Percentiles rank a stretch among this genome's conserved stretches.
phyloP scores from a whole-genome alignment of 129 eudicot genomes.

The Heracleum sosnowskyi region DNA sequence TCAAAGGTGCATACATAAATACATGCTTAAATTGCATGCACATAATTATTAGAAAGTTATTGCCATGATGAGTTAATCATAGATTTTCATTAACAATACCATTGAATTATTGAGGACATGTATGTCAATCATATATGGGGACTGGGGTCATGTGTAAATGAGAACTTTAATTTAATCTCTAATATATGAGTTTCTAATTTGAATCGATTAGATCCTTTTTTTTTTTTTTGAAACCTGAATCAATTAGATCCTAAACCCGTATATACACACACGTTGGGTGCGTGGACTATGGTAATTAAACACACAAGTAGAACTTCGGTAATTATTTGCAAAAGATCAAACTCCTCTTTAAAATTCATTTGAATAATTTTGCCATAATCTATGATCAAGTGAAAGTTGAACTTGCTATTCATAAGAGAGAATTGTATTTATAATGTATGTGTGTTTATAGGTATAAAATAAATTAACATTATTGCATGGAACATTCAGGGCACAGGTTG shows the following conservation, averaged over 20 bases:
- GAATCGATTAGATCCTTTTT: too few relatives aligned
- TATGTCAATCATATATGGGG: background rate
- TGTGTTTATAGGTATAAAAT: background rate
- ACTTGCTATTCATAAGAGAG: background rate
- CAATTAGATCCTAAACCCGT: too few relatives aligned
- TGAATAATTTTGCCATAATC: background rate
- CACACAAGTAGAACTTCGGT: too few relatives aligned
- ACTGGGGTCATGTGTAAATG: background rate
- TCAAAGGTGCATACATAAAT: too few relatives aligned
- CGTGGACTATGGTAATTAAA: too few relatives aligned
- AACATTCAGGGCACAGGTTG: conserved; percentile 62
- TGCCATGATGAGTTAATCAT: background rate
- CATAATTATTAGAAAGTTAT: background rate
- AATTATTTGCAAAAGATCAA: too few relatives aligned
- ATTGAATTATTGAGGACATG: background rate
- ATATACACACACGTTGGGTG: too few relatives aligned
- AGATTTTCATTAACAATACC: background rate
- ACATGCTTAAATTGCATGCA: background rate
- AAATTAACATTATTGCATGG: background rate
- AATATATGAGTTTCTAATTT: too few relatives aligned
- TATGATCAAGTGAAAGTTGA: background rate
- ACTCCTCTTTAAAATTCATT: too few relatives aligned
- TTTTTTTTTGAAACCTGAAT: too few relatives aligned
- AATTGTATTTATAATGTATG: background rate
- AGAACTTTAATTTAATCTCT: background rate